Evolutionary conservation across 2,329 filamentous ascomycete genomes (phyloP), one percentile per base, ranked within the genome.

Genomic region (Fusarium sp.): DNA sequence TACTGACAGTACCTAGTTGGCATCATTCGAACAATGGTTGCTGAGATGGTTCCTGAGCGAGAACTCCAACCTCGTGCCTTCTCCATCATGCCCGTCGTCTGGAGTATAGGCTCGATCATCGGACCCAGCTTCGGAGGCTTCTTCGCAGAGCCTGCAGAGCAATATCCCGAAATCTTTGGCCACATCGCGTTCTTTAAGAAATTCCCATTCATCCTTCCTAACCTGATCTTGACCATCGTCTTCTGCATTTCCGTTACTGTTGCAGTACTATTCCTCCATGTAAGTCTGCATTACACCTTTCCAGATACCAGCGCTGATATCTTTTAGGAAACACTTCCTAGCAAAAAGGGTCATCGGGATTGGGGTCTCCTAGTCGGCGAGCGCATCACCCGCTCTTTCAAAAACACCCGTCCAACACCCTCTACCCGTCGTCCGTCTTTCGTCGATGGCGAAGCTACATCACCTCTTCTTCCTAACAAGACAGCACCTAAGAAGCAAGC

Each of bases 11-110:
- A 8, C 40, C 8, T 20, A 90, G 91, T 95, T n/a, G 92, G 96
- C 3, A 98, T 98, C 67, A 91, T 98, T 69, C 84, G 94, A 70
- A 97, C 94, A 18, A 94, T 96, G 83, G 94, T 98, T 4, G 95
- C 95, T 0, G 95, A 98, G 79, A 90, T 98, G 86, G 94, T 97
- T 3, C 92, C 94, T 0, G 90, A 96, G 78, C 94, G 88, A 78
- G 92, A 94, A 76, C 84, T 97, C 9, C 95, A 98, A 76, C 94
- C 95, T 0, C 85, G 90, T 55, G 96, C 96, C 0, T 98, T 98
- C 79, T 94, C 91, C 69, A 85, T 98, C 47, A 98, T 98, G 94
- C 95, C 95, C 6, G 82, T 98, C 18, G 92, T 88, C 32, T 98
- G 94, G 92, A 94, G 91, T 13, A 83, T 98, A 55, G 95, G 95